Percentiles rank a stretch among this genome's conserved stretches.
Conservation (phyloP, 2,329 filamentous ascomycete genomes). For the Xylaria sp. region DNA sequence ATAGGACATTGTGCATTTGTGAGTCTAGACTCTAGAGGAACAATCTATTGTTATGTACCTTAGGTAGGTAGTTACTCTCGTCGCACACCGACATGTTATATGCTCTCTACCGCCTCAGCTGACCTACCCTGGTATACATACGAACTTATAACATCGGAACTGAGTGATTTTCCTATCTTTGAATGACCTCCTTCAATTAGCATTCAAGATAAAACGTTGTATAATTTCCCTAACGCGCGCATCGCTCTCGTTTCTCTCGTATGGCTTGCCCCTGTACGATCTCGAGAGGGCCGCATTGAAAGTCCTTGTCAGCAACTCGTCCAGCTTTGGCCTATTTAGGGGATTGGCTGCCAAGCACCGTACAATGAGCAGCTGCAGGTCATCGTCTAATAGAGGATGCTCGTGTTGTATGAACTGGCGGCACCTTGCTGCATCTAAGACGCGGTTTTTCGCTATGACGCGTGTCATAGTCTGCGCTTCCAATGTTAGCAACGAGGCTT, state of each 20-base stretch:
- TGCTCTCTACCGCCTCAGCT: too few species aligned
- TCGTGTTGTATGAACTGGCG: not conserved
- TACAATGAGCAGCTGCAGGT: constrained; percentile 10
- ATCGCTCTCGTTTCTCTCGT: not conserved
- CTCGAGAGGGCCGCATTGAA: not conserved
- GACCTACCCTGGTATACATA: too few species aligned
- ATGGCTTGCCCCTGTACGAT: not conserved
- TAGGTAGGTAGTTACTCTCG: too few species aligned
- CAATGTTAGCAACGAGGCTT: not conserved
- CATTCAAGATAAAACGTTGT: not conserved
- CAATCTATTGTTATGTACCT: too few species aligned
- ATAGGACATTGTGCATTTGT: not conserved
- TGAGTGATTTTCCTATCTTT: too few species aligned
- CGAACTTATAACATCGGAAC: too few species aligned
- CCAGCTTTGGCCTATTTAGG: constrained; percentile 16
- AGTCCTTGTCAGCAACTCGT: constrained; percentile 5
- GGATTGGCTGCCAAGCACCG: constrained; percentile 11
- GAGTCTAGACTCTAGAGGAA: too few species aligned
- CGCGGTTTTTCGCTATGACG: not conserved
- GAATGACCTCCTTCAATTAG: not conserved
- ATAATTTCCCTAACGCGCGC: not conserved
- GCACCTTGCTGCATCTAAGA: not conserved
- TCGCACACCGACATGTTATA: too few species aligned
- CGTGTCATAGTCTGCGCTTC: not conserved
- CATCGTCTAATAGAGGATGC: constrained; percentile 10